These are phyloP conservation scores for Gossypium schwendimanii DNA, from an alignment of 441 rosid genomes.

Conservation along the genomic window DNA sequence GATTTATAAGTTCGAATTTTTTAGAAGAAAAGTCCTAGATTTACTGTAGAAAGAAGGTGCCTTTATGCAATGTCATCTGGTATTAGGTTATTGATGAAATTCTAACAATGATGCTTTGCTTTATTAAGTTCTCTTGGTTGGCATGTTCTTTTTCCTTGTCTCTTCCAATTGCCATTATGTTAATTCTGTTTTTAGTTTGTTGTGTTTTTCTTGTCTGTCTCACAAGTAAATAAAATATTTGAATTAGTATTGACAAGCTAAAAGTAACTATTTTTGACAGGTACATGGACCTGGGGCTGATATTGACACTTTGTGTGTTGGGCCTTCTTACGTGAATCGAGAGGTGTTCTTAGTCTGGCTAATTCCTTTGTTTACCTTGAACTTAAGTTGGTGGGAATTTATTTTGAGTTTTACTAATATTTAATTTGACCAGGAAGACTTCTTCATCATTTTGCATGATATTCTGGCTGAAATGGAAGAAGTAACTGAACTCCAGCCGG, in stretches of 20 bases:
- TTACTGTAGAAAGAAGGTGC: not conserved
- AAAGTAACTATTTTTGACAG: conserved; percentile 19
- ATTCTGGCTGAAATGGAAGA: conserved; percentile 52
- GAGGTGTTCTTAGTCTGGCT: conserved; percentile 38
- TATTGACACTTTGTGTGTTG: conserved; percentile 63
- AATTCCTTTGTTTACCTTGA: conserved; percentile 3
- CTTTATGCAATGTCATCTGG: not conserved
- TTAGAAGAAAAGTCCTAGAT: not conserved
- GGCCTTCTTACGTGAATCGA: conserved; percentile 63
- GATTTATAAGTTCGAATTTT: not conserved
- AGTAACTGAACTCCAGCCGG: conserved; percentile 63
- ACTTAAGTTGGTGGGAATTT: not conserved
- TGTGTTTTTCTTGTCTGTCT: not conserved
- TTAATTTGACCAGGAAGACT: conserved; percentile 43
- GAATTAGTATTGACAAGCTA: not conserved
- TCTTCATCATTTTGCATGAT: conserved; percentile 50
- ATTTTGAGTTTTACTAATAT: not conserved
- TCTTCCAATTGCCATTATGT: not conserved
- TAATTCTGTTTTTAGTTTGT: not conserved
- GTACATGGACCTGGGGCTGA: conserved; percentile 75
- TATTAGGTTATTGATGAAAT: not conserved
- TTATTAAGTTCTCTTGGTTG: not conserved
- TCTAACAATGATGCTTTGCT: not conserved
- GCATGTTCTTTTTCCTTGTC: not conserved
- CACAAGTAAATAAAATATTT: not conserved